These are phyloP conservation scores for Trifolium subterraneum DNA, from an alignment of 306 rosid genomes.

Conservation along the genomic window DNA sequence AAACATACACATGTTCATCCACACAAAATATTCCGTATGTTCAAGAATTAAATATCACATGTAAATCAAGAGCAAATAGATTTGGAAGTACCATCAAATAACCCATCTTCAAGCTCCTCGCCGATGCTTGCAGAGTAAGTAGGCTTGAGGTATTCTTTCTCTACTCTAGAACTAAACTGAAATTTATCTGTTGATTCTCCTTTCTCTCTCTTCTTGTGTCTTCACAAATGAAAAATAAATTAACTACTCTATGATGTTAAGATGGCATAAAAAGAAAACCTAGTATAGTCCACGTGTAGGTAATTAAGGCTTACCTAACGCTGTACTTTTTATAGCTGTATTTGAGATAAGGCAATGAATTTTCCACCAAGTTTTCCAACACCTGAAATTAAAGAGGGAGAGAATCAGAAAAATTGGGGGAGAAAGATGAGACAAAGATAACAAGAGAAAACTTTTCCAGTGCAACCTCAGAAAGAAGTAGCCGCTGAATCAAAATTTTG, in stretches of 20 bases:
- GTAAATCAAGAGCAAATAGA: constrained; percentile 37
- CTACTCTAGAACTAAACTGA: constrained; percentile 84
- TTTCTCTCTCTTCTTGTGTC: constrained; percentile 72
- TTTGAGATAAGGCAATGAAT: constrained; percentile 82
- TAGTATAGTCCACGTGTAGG: constrained; percentile 9
- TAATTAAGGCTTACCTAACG: constrained; percentile 69
- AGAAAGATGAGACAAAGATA: constrained; percentile 18
- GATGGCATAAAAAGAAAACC: constrained; percentile 31
- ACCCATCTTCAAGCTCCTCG: constrained; percentile 94
- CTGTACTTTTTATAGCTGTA: constrained; percentile 81
- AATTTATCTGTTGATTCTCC: constrained; percentile 62
- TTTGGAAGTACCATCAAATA: constrained; percentile 78
- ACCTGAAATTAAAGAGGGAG: constrained; percentile 58
- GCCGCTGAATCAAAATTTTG: constrained; percentile 86
- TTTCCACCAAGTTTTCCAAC: constrained; percentile 87
- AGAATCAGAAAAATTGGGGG: constrained; percentile 7
- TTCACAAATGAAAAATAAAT: constrained; percentile 45
- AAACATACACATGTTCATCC: neutral
- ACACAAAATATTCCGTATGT: constrained; percentile 9
- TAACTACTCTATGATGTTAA: constrained; percentile 37
- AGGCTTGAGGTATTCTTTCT: constrained; percentile 94
- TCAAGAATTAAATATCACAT: constrained; percentile 24
- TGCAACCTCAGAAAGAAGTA: constrained; percentile 88
- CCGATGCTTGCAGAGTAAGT: constrained; percentile 93
- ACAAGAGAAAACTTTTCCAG: neutral